phyloP scores from a whole-genome alignment of 495 filamentous ascomycete species.

The Annulohypoxylon maeteangense region DNA sequence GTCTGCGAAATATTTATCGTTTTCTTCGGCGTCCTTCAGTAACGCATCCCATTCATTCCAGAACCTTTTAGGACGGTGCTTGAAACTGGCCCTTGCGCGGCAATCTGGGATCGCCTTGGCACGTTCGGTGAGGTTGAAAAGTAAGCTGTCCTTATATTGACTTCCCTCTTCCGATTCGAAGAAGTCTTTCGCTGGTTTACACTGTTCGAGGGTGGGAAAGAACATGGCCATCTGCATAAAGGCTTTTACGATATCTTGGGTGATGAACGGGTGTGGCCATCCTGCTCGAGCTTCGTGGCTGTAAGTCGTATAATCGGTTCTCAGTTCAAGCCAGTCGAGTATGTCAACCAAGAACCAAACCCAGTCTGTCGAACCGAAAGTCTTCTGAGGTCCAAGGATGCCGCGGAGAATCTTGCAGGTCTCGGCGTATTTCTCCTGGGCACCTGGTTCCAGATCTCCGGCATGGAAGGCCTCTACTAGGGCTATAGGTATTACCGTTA shows the following conservation, averaged over 20 bases:
- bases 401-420: conserved; percentile 48
- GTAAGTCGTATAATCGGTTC: conserved; percentile 46
- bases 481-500: conserved; percentile 44
- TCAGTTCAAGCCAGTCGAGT: conserved; percentile 51
- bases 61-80: conserved; percentile 48
- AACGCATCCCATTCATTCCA: conserved; percentile 52
- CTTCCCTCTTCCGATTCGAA: conserved; percentile 46
- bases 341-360: conserved; percentile 48
- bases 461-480: conserved; percentile 57
- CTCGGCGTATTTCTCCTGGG: conserved; percentile 49
- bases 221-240: conserved; percentile 55
- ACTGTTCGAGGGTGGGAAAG: conserved; percentile 49
- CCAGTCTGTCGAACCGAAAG: conserved; percentile 39
- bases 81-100: conserved; percentile 50
- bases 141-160: conserved; percentile 48
- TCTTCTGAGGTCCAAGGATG: conserved; percentile 44
- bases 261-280: conserved; percentile 54
- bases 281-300: conserved; percentile 19
- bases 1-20: conserved; percentile 36
- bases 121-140: conserved; percentile 54
- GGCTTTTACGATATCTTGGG: conserved; percentile 54
- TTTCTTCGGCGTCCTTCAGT: conserved; percentile 13
- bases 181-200: conserved; percentile 44
- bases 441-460: conserved; percentile 56
- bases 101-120: conserved; percentile 47